Conservation (phyloP, 1,139 yeast genomes). For the Debaryomyces fabryi region DNA sequence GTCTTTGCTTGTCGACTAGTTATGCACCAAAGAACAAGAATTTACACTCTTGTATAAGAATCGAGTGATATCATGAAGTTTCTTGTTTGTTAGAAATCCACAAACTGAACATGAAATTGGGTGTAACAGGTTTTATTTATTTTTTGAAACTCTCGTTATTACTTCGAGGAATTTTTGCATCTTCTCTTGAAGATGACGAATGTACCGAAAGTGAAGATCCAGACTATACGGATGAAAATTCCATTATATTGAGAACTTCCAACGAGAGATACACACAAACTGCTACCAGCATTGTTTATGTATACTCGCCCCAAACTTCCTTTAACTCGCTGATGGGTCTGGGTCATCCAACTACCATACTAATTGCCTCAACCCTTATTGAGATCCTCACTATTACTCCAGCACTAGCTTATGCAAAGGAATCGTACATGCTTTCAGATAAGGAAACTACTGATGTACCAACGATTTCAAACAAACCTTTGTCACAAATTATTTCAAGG, state of each 20-base stretch:
- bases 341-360: background rate
- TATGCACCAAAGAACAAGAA: background rate
- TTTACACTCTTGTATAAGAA: background rate
- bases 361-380: background rate
- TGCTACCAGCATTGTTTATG: background rate
- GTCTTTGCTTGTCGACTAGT: background rate
- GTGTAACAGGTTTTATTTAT: background rate
- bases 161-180: background rate
- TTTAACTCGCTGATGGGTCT: background rate
- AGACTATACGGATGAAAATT: background rate
- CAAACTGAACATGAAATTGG: background rate
- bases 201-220: background rate
- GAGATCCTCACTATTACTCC: background rate
- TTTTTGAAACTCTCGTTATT: background rate
- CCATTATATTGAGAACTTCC: background rate
- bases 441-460: background rate
- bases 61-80: background rate
- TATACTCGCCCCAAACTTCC: background rate
- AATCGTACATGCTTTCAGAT: background rate
- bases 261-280: background rate
- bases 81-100: conserved; percentile 1
- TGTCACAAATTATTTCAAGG: background rate
- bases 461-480: background rate
- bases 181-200: background rate
- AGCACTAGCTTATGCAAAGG: background rate